phyloP scores from a whole-genome alignment of 2,329 filamentous ascomycete species.

The Chaetothyriales sp. region DNA sequence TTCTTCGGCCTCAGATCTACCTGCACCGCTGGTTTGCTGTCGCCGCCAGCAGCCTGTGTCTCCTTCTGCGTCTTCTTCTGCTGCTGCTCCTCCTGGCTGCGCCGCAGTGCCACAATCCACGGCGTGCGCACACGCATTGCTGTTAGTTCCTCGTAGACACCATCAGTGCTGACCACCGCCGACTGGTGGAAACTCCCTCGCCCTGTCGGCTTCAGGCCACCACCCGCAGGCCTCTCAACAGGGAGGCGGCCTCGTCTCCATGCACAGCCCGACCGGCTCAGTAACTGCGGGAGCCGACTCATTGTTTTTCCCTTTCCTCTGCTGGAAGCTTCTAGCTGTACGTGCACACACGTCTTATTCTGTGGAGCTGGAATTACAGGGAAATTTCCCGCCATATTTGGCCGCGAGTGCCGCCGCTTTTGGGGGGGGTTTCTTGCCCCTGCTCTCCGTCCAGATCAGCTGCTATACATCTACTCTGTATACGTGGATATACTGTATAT shows the following conservation, averaged over 20 bases:
- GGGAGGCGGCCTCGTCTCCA: neutral
- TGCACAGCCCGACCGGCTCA: neutral
- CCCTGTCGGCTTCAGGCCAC: neutral
- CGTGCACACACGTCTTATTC: too few species aligned
- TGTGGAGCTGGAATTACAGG: too few species aligned
- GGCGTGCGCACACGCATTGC: slow-evolving; percentile 48
- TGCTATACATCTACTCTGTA: too few species aligned
- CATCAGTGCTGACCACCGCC: slow-evolving; percentile 31
- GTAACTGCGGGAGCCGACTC: neutral
- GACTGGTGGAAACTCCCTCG: slow-evolving; percentile 7
- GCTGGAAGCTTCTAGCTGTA: neutral
- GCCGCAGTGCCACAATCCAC: slow-evolving; percentile 50
- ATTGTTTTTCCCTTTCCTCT: neutral
- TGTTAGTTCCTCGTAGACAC: slow-evolving; percentile 45
- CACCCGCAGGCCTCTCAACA: neutral
- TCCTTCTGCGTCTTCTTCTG: too few species aligned
- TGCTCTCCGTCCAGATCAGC: too few species aligned
- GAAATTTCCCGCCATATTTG: too few species aligned
- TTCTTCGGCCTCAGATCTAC: slow-evolving; percentile 48
- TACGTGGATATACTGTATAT: too few species aligned
- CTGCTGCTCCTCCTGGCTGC: slow-evolving; percentile 32
- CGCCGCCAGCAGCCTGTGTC: too few species aligned
- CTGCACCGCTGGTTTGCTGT: slow-evolving; percentile 26
- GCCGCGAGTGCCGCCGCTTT: too few species aligned
- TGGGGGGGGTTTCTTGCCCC: too few species aligned